Evolutionary conservation across 129 eudicot species (phyloP), one percentile per base, ranked within the genome.

Genomic region (Pulicaria dysenterica): DNA sequence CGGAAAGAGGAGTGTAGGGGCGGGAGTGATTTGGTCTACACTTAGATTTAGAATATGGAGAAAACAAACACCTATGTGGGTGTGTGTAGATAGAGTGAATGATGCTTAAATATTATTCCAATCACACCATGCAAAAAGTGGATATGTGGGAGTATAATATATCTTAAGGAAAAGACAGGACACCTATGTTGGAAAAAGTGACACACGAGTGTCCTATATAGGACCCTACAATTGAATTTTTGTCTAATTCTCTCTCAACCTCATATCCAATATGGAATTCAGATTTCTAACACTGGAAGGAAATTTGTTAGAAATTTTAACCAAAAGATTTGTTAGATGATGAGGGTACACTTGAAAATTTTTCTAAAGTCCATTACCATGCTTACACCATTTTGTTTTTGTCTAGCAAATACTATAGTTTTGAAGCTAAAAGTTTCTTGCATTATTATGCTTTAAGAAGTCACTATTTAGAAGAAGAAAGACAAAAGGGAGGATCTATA

Each of bases 181-280:
- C 81, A 36, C 70, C 48, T 58, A 73, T 83, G 79, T 77, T 77
- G 78, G 76, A 71, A 73, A 73, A 74, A 85, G 89, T 75, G 72
- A 64, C 69, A 56, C 73, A 74, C 83, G 36, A 74, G 73, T 77
- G 83, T 82, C 79, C 59, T 75, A 42, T 80, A 19, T 43, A 54
- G 74, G 81, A 89, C 73, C 92, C 88, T 86, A 73, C 83, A 41
- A 64, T 80, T 84, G 90, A 82, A 69, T 84, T 74, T 78, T 73
- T 80, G 90, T 81, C 90, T 76, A 17, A 41, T 61, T 55, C 75
- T 14, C 14, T 51, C 37, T 77, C 14, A 69, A 42, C 74, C 67
- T 39, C 47, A 15, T 5, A 44, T 76, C 75, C 24, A 34, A 43
- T 15, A 43, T 70, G 65, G 12, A 42, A 69, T 69, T 77, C 70